Evolutionary conservation across 1,284 basidiomycete species (phyloP).

Genomic region (Erythrobasidium hasegawianum): DNA sequence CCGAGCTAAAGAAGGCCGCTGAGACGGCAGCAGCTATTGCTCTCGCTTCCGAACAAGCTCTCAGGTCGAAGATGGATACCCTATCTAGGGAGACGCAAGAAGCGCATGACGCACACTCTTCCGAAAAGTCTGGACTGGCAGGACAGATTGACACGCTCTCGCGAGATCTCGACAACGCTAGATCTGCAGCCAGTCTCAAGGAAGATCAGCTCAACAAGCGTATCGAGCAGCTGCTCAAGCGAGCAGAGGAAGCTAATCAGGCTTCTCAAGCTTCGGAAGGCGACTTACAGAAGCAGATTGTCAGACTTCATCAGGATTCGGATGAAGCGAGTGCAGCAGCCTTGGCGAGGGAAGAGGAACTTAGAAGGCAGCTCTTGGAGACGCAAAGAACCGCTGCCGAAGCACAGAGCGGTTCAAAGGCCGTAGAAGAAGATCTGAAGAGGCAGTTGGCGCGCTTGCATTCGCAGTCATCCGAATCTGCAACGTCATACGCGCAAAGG

Average conservation of each 20-base stretch:
- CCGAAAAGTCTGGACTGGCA: neutral
- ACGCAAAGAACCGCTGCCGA: neutral
- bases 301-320: neutral
- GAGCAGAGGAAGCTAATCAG: neutral
- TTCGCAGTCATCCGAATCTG: neutral
- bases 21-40: neutral
- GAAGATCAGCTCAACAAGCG: conserved; percentile 8
- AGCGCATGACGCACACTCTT: neutral
- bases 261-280: conserved; percentile 2
- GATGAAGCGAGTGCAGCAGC: neutral
- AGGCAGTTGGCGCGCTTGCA: neutral
- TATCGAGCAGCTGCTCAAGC: neutral
- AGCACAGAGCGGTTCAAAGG: neutral
- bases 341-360: neutral
- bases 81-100: neutral
- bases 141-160: neutral
- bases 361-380: neutral
- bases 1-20: neutral
- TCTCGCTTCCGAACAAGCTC: neutral
- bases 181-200: neutral
- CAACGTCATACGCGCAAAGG: neutral
- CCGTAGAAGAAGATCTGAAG: neutral
- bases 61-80: neutral
- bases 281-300: neutral
- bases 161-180: neutral